phyloP scores from a whole-genome alignment of 2,329 filamentous ascomycete genomes.

The Diaporthe ilicicola region DNA sequence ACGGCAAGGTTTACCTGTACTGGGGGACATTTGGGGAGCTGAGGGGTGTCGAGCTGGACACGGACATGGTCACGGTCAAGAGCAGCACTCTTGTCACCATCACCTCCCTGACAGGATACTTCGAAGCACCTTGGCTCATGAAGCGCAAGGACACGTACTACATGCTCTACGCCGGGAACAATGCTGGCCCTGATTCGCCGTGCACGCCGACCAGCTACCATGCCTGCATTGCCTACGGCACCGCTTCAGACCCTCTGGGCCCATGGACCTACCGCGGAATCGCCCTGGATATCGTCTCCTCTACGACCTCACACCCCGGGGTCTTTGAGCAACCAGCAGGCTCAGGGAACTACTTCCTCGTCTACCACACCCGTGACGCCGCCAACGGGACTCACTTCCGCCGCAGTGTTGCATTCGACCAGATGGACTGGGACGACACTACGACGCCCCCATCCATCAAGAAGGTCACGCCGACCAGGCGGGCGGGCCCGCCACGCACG shows the following conservation, averaged over 20 bases:
- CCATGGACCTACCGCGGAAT: constrained; percentile 47
- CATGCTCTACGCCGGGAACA: constrained; percentile 50
- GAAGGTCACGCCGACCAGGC: constrained; percentile 42
- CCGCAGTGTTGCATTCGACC: constrained; percentile 46
- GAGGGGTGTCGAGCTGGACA: constrained; percentile 44
- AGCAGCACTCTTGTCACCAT: constrained; percentile 37
- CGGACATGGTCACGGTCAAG: constrained; percentile 48
- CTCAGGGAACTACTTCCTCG: constrained; percentile 42
- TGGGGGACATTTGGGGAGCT: constrained; percentile 49
- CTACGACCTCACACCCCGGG: constrained; percentile 48
- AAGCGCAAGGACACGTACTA: constrained; percentile 48
- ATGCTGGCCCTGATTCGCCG: constrained; percentile 45
- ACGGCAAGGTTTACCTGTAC: constrained; percentile 47
- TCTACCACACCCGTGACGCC: constrained; percentile 48
- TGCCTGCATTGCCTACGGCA: constrained; percentile 49
- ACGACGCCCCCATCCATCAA: constrained; percentile 40
- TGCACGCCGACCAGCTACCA: constrained; percentile 50
- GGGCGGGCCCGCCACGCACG: constrained; percentile 34
- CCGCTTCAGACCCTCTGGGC: constrained; percentile 44
- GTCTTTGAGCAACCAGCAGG: constrained; percentile 38
- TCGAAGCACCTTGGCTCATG: constrained; percentile 50
- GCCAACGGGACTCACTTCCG: constrained; percentile 46
- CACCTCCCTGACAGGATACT: constrained; percentile 43
- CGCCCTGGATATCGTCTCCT: constrained; percentile 46
- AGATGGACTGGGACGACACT: constrained; percentile 44